phyloP scores from a whole-genome alignment of 139 green algal genomes.

The Dunaliella primolecta region DNA sequence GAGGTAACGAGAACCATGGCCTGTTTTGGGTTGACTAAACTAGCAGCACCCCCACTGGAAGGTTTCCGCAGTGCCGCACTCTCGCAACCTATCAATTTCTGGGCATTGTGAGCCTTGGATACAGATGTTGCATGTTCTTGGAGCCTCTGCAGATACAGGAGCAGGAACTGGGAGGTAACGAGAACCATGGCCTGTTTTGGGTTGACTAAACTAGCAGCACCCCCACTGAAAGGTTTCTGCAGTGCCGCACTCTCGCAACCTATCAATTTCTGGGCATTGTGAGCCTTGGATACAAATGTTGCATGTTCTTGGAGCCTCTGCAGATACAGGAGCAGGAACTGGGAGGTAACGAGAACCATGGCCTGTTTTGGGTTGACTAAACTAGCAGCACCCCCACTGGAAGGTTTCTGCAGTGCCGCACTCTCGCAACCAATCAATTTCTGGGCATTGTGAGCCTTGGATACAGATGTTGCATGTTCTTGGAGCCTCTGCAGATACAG shows the following conservation, averaged over 20 bases:
- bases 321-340: neutral
- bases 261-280: no score
- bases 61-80: neutral
- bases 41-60: neutral
- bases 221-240: no score
- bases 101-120: no score
- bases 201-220: no score
- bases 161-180: no score
- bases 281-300: no score
- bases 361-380: neutral
- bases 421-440: neutral
- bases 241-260: no score
- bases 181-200: no score
- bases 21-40: slow-evolving; percentile 2
- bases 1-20: neutral
- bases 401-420: neutral
- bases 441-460: no score
- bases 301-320: neutral
- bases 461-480: slow-evolving; percentile 3
- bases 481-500: neutral
- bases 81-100: slow-evolving; percentile 10
- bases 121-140: no score
- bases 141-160: no score
- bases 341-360: neutral
- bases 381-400: neutral